Evolutionary conservation across 2,329 filamentous ascomycete genomes (phyloP).

Genomic region (Colletotrichum sp.): DNA sequence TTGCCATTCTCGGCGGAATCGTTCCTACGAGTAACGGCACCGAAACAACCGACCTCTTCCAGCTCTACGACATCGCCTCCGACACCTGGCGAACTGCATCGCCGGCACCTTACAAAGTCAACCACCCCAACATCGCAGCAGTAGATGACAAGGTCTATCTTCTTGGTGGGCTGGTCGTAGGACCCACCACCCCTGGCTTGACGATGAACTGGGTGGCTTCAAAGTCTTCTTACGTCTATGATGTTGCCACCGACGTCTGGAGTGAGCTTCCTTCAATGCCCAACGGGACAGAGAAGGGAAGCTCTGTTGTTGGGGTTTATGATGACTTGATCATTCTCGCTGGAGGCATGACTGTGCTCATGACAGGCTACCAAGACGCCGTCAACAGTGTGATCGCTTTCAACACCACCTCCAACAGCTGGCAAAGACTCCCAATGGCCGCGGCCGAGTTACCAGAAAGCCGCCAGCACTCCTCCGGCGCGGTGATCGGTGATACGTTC

Average conservation of each 20-base stretch:
- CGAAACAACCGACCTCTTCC: not conserved
- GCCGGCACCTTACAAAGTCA: constrained; percentile 32
- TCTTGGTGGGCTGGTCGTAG: constrained; percentile 37
- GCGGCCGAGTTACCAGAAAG: constrained; percentile 33
- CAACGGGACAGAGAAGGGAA: constrained; percentile 30
- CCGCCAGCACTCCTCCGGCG: constrained; percentile 33
- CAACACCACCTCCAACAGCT: constrained; percentile 29
- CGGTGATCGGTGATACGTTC: constrained; percentile 34
- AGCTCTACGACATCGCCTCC: constrained; percentile 31
- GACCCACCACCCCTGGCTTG: constrained; percentile 12
- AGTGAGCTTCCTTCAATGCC: constrained; percentile 29
- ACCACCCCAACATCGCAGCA: constrained; percentile 41
- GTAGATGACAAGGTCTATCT: constrained; percentile 37
- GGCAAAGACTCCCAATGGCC: constrained; percentile 29
- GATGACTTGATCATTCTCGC: constrained; percentile 37
- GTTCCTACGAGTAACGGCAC: not conserved
- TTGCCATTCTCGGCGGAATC: not conserved
- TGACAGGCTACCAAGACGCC: constrained; percentile 25
- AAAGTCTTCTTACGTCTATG: constrained; percentile 33
- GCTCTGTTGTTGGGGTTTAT: constrained; percentile 34
- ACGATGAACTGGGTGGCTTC: constrained; percentile 28
- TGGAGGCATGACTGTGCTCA: constrained; percentile 37
- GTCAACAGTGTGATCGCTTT: constrained; percentile 34
- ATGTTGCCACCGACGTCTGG: constrained; percentile 31
- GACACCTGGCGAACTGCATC: constrained; percentile 32